Evolutionary conservation across 495 filamentous ascomycete genomes (phyloP), one percentile per base, ranked within the genome.

Genomic region (Aspergillus avenaceus): DNA sequence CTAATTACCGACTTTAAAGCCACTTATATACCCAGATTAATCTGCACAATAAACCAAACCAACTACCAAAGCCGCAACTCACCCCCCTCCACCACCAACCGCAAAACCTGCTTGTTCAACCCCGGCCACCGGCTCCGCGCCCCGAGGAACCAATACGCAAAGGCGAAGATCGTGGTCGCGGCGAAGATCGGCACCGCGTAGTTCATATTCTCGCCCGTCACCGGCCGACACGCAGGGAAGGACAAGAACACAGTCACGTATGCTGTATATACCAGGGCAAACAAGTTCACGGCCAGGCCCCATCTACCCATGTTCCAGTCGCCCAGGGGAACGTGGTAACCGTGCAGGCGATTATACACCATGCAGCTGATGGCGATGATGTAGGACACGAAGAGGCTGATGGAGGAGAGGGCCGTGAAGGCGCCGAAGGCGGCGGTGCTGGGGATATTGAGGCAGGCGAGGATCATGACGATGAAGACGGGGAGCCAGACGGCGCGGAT

Each of bases 391-490:
- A 70, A 65, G 13, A 77, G 54, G 3, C 70, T 70, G 37, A 63
- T 65, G 6, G 74, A 61, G 2, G 66, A 59, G 0, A 78, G 52
- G 0, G 73, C 80, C n/a, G 70, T 59, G 27, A 83, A 71, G 11
- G 72, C 74, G 52, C 79, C 77, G 55, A 83, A 75, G 9, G 79
- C 80, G 3, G 73, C 69, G 5, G 65, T 49, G 2, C 72, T 77
- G 16, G 75, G 78, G 44, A 84, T 72, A 49, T 79, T 81, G 57
- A 85, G 78, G 22, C 82, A 63, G 1, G 75, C 74, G 2, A 83
- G 49, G 25, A 80, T 54, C 16, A 69, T 59, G 2, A 77, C 71
- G 44, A 77, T 65, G 23, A 61, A 32, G 54, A 77, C 73, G 1
- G 76, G 75, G 29, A 79, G 49, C 19, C 74, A 52, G 40, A 78